These are phyloP conservation scores for Rhizophlyctis rosea DNA, from an alignment of 192 early-diverging fungal genomes.

Conservation along the genomic window DNA sequence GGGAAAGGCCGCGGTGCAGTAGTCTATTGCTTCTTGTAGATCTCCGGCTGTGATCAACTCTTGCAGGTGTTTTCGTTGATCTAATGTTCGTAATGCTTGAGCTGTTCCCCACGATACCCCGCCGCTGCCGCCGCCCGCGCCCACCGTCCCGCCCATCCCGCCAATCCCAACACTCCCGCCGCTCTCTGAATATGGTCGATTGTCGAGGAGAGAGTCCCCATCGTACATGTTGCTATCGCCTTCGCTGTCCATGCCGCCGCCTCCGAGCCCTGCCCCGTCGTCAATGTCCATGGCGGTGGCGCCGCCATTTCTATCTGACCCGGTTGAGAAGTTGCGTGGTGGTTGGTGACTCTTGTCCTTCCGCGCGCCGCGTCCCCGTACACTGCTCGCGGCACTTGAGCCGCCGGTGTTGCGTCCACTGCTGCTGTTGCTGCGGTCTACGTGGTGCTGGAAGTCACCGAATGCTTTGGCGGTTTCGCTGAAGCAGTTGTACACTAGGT, in stretches of 20 bases:
- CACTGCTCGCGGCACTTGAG: not conserved
- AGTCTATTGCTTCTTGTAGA: slow-evolving; percentile 37
- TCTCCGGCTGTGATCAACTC: slow-evolving; percentile 29
- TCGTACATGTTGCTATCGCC: not conserved
- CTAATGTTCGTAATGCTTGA: slow-evolving; percentile 23
- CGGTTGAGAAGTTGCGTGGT: not conserved
- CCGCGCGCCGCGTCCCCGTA: not conserved
- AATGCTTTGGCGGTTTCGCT: slow-evolving; percentile 62
- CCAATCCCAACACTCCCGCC: slow-evolving; percentile 5
- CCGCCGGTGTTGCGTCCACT: slow-evolving; percentile 4
- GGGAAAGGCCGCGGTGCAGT: slow-evolving; percentile 45
- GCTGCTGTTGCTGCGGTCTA: slow-evolving; percentile 14
- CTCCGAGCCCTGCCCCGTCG: not conserved
- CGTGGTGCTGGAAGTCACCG: slow-evolving; percentile 35
- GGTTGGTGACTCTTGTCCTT: not conserved
- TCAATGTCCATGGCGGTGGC: slow-evolving; percentile 17
- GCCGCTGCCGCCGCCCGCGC: not conserved
- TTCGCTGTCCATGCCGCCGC: not conserved
- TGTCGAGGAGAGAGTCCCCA: not conserved
- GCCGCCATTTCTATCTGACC: not conserved
- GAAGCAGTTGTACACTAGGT: slow-evolving; percentile 67
- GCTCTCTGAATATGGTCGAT: not conserved
- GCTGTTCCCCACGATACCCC: slow-evolving; percentile 2
- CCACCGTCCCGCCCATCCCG: not conserved
- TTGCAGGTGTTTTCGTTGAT: slow-evolving; percentile 34